Conservation (phyloP, 176 grass and related monocot species). For the Phragmites australis region DNA sequence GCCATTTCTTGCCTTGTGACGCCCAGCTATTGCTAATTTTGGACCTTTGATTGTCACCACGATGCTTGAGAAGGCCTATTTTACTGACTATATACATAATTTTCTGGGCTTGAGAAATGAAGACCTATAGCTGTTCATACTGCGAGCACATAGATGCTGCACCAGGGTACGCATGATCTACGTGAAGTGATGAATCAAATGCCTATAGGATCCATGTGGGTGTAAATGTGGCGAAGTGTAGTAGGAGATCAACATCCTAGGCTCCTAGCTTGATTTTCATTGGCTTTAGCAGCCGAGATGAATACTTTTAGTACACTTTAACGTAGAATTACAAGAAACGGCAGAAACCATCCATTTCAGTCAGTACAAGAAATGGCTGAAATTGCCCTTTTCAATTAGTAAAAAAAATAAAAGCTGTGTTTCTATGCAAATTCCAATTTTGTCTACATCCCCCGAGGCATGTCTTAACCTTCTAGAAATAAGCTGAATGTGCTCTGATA, state of each 20-base stretch:
- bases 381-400: neutral
- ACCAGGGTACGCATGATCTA: neutral
- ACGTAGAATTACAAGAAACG: neutral
- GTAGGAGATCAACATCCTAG: neutral
- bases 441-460: no score
- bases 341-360: neutral
- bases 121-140: neutral
- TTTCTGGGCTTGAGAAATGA: neutral
- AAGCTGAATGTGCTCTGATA: neutral
- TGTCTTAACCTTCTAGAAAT: neutral
- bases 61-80: neutral
- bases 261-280: neutral
- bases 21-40: neutral
- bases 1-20: neutral
- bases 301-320: neutral
- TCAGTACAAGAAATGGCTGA: neutral
- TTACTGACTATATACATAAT: neutral
- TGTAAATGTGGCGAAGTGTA: neutral
- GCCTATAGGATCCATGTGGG: neutral
- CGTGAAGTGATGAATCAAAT: neutral
- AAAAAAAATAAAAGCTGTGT: constrained; percentile 4
- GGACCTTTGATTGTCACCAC: neutral
- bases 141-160: neutral
- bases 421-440: no score
- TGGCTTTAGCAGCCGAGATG: neutral